These are phyloP conservation scores for Rutstroemia sp. DNA, from an alignment of 2,329 filamentous ascomycete genomes.

Conservation along the genomic window DNA sequence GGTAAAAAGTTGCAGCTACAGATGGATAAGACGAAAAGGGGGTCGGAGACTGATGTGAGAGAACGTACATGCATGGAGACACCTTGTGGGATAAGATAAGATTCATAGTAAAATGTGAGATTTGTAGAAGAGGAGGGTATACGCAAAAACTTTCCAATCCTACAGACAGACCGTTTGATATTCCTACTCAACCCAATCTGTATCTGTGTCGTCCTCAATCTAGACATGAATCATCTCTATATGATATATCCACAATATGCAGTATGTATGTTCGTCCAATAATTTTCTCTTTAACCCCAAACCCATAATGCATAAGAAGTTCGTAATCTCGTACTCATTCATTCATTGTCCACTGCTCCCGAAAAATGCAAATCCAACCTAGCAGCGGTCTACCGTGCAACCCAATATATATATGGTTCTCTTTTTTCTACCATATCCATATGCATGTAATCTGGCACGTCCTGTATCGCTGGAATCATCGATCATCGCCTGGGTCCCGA, in stretches of 20 bases:
- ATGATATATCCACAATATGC: conserved; percentile 9
- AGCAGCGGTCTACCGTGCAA: neutral
- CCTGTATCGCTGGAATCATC: conserved; percentile 13
- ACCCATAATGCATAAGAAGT: neutral
- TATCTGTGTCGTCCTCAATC: conserved; percentile 1
- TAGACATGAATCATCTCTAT: conserved; percentile 4
- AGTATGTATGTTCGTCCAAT: neutral
- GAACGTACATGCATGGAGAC: too few relatives aligned
- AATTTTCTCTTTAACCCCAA: neutral
- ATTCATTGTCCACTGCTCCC: neutral
- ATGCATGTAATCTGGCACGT: neutral
- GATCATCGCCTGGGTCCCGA: conserved; percentile 26
- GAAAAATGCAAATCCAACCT: neutral
- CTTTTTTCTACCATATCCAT: neutral
- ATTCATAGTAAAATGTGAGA: neutral
- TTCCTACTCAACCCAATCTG: conserved; percentile 6
- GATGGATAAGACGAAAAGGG: too few relatives aligned
- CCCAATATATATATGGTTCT: neutral
- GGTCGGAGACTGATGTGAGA: too few relatives aligned
- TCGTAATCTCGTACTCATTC: conserved; percentile 5
- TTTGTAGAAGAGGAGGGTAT: conserved; percentile 2
- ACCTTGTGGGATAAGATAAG: neutral
- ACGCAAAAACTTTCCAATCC: conserved; percentile 4
- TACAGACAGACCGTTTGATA: conserved; percentile 3
- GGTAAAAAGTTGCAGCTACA: too few relatives aligned